Base-by-base conservation (phyloP, 208 protist species). In the Acanthamoeba royreba region DNA sequence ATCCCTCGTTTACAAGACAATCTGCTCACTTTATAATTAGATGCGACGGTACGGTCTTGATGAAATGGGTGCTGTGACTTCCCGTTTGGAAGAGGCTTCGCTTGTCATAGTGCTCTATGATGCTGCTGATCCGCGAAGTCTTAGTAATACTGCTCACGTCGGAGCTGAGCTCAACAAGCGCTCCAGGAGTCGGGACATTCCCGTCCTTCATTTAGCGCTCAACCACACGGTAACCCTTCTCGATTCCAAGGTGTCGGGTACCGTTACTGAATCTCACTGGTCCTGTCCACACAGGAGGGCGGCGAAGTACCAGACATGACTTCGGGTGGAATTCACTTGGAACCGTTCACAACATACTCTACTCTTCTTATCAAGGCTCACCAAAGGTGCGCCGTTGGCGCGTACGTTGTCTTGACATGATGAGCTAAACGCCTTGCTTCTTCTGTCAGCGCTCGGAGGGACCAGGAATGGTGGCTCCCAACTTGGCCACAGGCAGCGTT, bases 211-310 rank as follows among this genome's bases (percentile, higher is more conserved):
- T 28, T 31, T 83, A n/a, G 72, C 72, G 2, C 72, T 83, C 72
- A 4, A 83, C 72, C 72, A 83, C 72, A 83, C 72, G 72, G 72
- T n/a, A n/a, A n/a, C n/a, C n/a, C n/a, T n/a, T n/a, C n/a, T n/a
- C n/a, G n/a, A n/a, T n/a, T n/a, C n/a, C n/a, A n/a, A n/a, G n/a
- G n/a, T n/a, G n/a, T n/a, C n/a, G n/a, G n/a, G n/a, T 83, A 52
- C 72, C 11, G 58, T 55, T 9, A 55, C 49, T 55, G 49, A 9
- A 9, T 9, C 9, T 9, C 13, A 19, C 49, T 55, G 13, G 49
- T 55, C 19, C n/a, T 13, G 58, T 69, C 31, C 25, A 15, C 31
- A 74, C 69, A 83, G 72, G 72, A 83, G 25, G 72, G 72, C 4
- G 42, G 9, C 1, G 17, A 38, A 0, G 35, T 83, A 22, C 72